A percentile compares a stretch with the other conserved stretches of the same genome.
Evolutionary conservation across 2,329 filamentous ascomycete genomes (phyloP).

Genomic region (Diplodia sapinea): DNA sequence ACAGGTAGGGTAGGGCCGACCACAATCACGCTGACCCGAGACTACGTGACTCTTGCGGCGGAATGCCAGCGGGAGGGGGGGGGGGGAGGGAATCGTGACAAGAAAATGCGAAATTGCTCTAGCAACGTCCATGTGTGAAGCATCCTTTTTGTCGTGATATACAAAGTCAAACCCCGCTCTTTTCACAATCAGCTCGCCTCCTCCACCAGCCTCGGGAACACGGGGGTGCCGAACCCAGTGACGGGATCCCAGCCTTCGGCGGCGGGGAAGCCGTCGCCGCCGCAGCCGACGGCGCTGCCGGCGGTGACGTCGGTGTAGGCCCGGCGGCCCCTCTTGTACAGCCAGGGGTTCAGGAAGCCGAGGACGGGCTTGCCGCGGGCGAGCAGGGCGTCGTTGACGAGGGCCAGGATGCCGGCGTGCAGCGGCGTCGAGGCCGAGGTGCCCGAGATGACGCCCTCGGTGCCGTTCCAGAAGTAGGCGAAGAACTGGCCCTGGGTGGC

Average conservation of each 20-base stretch:
- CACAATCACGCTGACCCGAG: too few species aligned
- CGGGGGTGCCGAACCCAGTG: constrained; percentile 56
- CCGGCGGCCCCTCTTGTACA: constrained; percentile 43
- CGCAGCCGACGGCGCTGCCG: constrained; percentile 41
- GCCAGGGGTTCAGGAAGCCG: constrained; percentile 59
- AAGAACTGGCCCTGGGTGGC: constrained; percentile 52
- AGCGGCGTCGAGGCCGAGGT: constrained; percentile 38
- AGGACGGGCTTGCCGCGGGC: constrained; percentile 54
- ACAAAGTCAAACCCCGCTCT: too few species aligned
- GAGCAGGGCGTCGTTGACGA: constrained; percentile 58
- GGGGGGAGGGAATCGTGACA: too few species aligned
- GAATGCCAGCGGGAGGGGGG: too few species aligned
- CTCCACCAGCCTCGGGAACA: constrained; percentile 49
- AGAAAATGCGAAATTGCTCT: too few species aligned
- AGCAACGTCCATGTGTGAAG: too few species aligned
- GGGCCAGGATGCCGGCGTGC: constrained; percentile 36
- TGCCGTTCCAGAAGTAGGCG: constrained; percentile 37
- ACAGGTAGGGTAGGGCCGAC: too few species aligned
- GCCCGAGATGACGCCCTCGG: constrained; percentile 34
- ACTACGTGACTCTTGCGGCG: too few species aligned
- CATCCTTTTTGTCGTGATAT: too few species aligned
- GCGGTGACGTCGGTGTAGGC: constrained; percentile 50
- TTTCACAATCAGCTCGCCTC: background rate
- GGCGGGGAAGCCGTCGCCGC: constrained; percentile 48
- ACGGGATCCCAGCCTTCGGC: constrained; percentile 56